Percentiles rank a stretch among this genome's conserved stretches.
These are phyloP conservation scores for Microcos paniculata DNA, from an alignment of 345 rosid species.

Conservation along the genomic window DNA sequence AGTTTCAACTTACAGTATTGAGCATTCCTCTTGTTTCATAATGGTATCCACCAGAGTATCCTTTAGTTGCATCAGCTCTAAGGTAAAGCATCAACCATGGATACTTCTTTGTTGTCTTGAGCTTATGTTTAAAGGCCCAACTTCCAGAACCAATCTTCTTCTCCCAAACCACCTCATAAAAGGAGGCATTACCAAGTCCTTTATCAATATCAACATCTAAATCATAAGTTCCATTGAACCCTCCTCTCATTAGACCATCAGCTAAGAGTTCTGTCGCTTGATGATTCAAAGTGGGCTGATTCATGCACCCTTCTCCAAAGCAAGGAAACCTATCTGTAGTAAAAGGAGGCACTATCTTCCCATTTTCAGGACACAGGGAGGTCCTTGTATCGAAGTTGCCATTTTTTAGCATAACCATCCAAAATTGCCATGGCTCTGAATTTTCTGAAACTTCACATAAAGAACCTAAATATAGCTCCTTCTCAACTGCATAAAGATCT, in stretches of 20 bases:
- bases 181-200: conserved; percentile 39
- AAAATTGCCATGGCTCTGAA: conserved; percentile 78
- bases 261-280: conserved; percentile 45
- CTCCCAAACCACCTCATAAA: conserved; percentile 69
- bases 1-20: conserved; percentile 43
- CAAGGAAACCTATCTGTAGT: conserved; percentile 61
- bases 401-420: conserved; percentile 92
- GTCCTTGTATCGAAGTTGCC: conserved; percentile 74
- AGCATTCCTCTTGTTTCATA: conserved; percentile 85
- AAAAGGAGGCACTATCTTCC: conserved; percentile 48
- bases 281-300: conserved; percentile 65
- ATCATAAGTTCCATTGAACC: conserved; percentile 80
- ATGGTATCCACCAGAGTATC: conserved; percentile 77
- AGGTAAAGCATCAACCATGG: conserved; percentile 95
- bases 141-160: conserved; percentile 64
- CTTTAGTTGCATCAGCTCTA: conserved; percentile 79
- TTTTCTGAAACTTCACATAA: conserved; percentile 59
- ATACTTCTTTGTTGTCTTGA: conserved; percentile 67
- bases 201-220: conserved; percentile 31
- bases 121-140: conserved; percentile 70
- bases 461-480: conserved; percentile 71
- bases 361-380: conserved; percentile 68
- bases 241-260: conserved; percentile 63
- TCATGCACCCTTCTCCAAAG: conserved; percentile 80
- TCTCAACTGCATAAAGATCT: conserved; percentile 67